phyloP scores from a whole-genome alignment of 495 filamentous ascomycete species.

The Amniculicola lignicola region DNA sequence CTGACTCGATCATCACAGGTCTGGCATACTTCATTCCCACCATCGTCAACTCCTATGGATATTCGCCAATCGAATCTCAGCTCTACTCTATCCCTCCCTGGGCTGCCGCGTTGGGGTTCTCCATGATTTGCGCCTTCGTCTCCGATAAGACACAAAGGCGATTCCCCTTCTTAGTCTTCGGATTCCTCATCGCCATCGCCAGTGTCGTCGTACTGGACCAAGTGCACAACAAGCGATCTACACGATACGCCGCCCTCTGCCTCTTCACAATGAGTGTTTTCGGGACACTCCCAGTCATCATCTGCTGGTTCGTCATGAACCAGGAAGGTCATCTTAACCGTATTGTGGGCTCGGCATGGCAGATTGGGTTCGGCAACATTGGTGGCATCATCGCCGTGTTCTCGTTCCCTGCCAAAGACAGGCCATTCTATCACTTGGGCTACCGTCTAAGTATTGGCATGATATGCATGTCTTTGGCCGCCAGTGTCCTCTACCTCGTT shows the following conservation, averaged over 20 bases:
- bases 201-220: slow-evolving; percentile 42
- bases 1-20: no score
- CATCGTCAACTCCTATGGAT: slow-evolving; percentile 37
- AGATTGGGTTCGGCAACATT: slow-evolving; percentile 50
- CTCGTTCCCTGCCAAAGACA: slow-evolving; percentile 41
- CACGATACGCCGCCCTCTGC: slow-evolving; percentile 45
- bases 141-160: slow-evolving; percentile 41
- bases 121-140: slow-evolving; percentile 26
- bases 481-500: slow-evolving; percentile 44
- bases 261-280: slow-evolving; percentile 42
- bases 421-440: slow-evolving; percentile 41
- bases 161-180: slow-evolving; percentile 39
- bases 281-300: slow-evolving; percentile 41
- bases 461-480: slow-evolving; percentile 48
- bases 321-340: slow-evolving; percentile 43
- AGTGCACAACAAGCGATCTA: slow-evolving; percentile 34
- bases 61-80: slow-evolving; percentile 34
- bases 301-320: slow-evolving; percentile 42
- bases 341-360: slow-evolving; percentile 47
- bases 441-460: slow-evolving; percentile 45
- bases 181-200: slow-evolving; percentile 35
- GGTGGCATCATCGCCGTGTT: slow-evolving; percentile 46
- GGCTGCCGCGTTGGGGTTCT: slow-evolving; percentile 34
- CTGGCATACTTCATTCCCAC: slow-evolving; percentile 39
- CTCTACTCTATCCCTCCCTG: slow-evolving; percentile 43